Base-by-base conservation (phyloP, 371 early-diverging fungal species). In the Dinochytrium kinnereticum region DNA sequence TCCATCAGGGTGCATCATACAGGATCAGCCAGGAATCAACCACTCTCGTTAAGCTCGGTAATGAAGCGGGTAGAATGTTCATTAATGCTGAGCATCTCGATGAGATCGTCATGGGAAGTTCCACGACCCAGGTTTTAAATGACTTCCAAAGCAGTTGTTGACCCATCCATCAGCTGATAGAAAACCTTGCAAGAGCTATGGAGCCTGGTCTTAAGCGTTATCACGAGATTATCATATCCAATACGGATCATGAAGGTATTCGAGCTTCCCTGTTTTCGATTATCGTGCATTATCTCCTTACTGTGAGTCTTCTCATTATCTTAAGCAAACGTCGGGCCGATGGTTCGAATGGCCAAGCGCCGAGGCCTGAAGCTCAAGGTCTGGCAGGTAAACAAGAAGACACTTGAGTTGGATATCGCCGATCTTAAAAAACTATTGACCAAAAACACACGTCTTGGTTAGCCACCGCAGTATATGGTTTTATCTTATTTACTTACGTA, bases 221-320 rank as follows among this genome's bases (percentile, higher is more conserved):
- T 0, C 71, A 70, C 28, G 78, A 78, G 51, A 75, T 78, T 55
- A 78, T 75, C 38, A 53, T 78, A 13, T 38, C 78, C 0, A 49
- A 71, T 59, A 70, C 78, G 36, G 78, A 78, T 28, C 78, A 78
- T 64, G 78, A 78, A 75, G 75, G 75, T 74, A n/a, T n/a, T n/a
- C n/a, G n/a, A n/a, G n/a, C n/a, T n/a, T n/a, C n/a, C n/a, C n/a
- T n/a, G n/a, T n/a, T n/a, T n/a, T n/a, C n/a, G n/a, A n/a, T n/a
- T n/a, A n/a, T n/a, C n/a, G n/a, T n/a, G n/a, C n/a, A n/a, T n/a
- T n/a, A n/a, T n/a, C n/a, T n/a, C n/a, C n/a, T n/a, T n/a, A n/a
- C n/a, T n/a, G n/a, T n/a, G n/a, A n/a, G n/a, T n/a, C n/a, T n/a
- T n/a, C n/a, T n/a, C n/a, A n/a, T n/a, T n/a, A n/a, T 13, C 40